Evolutionary conservation across 305 asterid species (phyloP), one percentile per base, ranked within the genome.

Genomic region (Fraxinus sp.): DNA sequence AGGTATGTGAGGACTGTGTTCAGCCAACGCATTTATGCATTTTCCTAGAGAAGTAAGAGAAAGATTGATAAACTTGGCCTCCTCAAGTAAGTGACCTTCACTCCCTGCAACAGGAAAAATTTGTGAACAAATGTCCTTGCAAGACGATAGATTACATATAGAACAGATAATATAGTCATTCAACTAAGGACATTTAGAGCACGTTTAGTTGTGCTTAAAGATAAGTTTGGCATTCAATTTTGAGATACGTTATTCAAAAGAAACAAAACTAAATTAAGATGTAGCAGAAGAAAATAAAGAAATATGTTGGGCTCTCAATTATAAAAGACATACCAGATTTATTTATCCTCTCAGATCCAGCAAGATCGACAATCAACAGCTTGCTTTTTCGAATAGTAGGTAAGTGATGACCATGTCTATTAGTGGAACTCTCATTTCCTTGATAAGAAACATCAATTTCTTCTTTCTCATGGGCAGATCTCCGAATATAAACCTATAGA

Each of bases 21-120:
- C 98, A 81, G 99, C 97, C 90, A 95, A 84, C 80, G 99, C 98
- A 77, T 95, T 91, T 89, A 95, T 94, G 88, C 99, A 95, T 87
- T 95, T 95, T 52, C 98, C 99, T 30, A 95, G 83, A 55, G 98
- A 92, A 57, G 97, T 87, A 76, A 95, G 97, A 76, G 99, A 95
- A 75, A 95, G 99, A 82, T 95, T 95, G 88, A 95, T 95, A 85
- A 92, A 95, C 85, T 94, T 94, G 75, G 98, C 96, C 89, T 95
- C 98, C 87, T 93, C 99, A 8, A 90, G 91, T 88, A 92, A 81
- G 87, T 91, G 94, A 77, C 99, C 97, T 93, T 95, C 98, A 33
- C 98, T 92, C 82, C 98, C 98, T 95, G 94, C 77, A 87, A 85
- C 85, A 86, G 80, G 80, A 22, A 84, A 41, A 78, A 74, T 0